Conservation (phyloP, 1,284 basidiomycete genomes). For the Puccinia coronata region DNA sequence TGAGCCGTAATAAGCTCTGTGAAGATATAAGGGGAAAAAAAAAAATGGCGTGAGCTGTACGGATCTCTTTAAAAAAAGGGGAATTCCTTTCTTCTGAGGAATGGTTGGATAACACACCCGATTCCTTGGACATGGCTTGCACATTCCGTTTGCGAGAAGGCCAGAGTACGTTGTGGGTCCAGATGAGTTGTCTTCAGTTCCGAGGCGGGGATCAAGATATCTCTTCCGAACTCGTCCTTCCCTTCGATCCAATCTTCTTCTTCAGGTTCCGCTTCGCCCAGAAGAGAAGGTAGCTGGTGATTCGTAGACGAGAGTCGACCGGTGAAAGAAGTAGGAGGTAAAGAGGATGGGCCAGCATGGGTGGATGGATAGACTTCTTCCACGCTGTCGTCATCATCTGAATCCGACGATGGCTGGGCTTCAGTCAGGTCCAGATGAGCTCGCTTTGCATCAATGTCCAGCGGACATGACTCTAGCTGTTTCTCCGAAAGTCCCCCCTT, state of each 20-base stretch:
- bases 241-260: slow-evolving; percentile 48
- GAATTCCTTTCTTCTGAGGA: too few relatives aligned
- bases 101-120: too few relatives aligned
- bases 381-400: slow-evolving; percentile 11
- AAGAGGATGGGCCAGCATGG: too few relatives aligned
- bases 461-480: slow-evolving; percentile 26
- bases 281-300: not conserved
- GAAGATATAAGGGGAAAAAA: too few relatives aligned
- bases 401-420: too few relatives aligned
- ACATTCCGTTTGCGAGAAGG: slow-evolving; percentile 35
- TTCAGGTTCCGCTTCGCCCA: not conserved
- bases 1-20: slow-evolving; percentile 38
- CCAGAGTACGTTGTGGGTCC: slow-evolving; percentile 36
- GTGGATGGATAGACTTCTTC: too few relatives aligned
- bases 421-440: too few relatives aligned
- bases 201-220: not conserved
- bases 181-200: not conserved
- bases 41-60: too few relatives aligned
- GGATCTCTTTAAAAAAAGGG: too few relatives aligned
- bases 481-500: slow-evolving; percentile 37
- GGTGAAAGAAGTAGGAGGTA: slow-evolving; percentile 12
- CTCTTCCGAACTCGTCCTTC: slow-evolving; percentile 39
- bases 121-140: slow-evolving; percentile 12
- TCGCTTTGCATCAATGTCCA: slow-evolving; percentile 39
- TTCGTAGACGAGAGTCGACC: slow-evolving; percentile 3